Evolutionary conservation across 768 basidiomycete species (phyloP).

Genomic region (Rhodotorula taiwanensis): DNA sequence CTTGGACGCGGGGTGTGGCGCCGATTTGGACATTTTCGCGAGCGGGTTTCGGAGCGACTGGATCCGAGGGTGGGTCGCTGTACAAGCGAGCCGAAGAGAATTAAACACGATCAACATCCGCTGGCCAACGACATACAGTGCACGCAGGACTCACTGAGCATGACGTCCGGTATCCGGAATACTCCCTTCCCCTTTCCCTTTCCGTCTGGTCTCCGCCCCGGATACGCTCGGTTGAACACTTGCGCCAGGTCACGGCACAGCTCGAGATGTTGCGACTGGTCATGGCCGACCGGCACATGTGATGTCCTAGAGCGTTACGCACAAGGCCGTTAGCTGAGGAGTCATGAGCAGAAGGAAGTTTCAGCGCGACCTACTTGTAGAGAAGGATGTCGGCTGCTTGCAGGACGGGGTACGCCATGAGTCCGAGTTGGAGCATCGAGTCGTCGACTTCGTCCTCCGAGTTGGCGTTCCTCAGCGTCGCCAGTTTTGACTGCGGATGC

Average conservation of each 20-base stretch:
- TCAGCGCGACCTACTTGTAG: slow-evolving; percentile 57
- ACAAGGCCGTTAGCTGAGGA: background rate
- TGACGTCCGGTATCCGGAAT: slow-evolving; percentile 65
- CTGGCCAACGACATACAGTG: too few relatives aligned
- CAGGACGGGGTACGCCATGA: slow-evolving; percentile 86
- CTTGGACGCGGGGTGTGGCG: slow-evolving; percentile 67
- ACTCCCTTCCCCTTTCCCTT: slow-evolving; percentile 47
- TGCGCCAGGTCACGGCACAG: slow-evolving; percentile 76
- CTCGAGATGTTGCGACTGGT: slow-evolving; percentile 90
- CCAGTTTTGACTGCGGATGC: slow-evolving; percentile 61
- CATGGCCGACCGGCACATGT: slow-evolving; percentile 92
- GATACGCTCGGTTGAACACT: slow-evolving; percentile 67
- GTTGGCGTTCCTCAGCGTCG: slow-evolving; percentile 63
- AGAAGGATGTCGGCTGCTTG: slow-evolving; percentile 87
- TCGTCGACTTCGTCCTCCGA: slow-evolving; percentile 74
- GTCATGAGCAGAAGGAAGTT: background rate
- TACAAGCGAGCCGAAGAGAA: too few relatives aligned
- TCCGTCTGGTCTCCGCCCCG: slow-evolving; percentile 18
- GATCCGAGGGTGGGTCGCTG: slow-evolving; percentile 73
- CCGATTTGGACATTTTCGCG: slow-evolving; percentile 93
- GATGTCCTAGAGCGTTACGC: slow-evolving; percentile 56
- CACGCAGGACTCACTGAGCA: slow-evolving; percentile 59
- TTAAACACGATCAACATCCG: too few relatives aligned
- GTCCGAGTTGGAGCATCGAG: slow-evolving; percentile 68
- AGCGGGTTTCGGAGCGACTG: slow-evolving; percentile 77